Percentiles rank a stretch among this genome's conserved stretches.
These are phyloP conservation scores for Mrakia frigida DNA, from an alignment of 768 basidiomycete species.

Conservation along the genomic window DNA sequence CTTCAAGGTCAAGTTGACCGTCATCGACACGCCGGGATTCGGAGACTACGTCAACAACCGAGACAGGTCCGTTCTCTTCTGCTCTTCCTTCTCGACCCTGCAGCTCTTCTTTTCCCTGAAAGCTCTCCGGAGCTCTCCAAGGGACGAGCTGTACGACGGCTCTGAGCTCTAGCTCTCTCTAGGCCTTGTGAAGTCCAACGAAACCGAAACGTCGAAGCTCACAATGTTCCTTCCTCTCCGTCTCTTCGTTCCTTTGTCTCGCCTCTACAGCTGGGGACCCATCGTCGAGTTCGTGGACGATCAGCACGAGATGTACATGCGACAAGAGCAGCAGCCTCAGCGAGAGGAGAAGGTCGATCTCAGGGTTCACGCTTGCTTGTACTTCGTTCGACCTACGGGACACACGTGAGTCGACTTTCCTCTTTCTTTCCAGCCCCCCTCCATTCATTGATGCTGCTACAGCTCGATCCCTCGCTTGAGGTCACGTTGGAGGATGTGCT, in stretches of 20 bases:
- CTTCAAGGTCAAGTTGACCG: constrained; percentile 98
- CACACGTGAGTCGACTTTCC: constrained; percentile 70
- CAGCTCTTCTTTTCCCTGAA: too few species aligned
- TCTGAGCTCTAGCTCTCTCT: too few species aligned
- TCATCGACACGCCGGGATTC: constrained; percentile 98
- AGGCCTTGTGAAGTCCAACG: not conserved
- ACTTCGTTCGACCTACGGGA: constrained; percentile 93
- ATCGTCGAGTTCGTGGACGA: constrained; percentile 98
- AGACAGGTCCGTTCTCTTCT: constrained; percentile 55
- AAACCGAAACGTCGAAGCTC: not conserved
- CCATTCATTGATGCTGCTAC: too few species aligned
- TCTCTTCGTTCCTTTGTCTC: not conserved
- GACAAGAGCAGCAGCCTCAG: constrained; percentile 98
- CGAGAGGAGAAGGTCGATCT: constrained; percentile 89
- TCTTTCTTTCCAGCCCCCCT: not conserved
- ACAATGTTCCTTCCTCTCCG: not conserved
- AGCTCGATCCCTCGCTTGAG: too few species aligned
- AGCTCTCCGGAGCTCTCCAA: not conserved
- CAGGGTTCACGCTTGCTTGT: constrained; percentile 91
- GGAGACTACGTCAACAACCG: constrained; percentile 99
- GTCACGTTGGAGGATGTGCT: too few species aligned
- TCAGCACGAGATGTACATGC: constrained; percentile 91
- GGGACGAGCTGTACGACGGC: too few species aligned
- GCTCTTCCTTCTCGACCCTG: constrained; percentile 11
- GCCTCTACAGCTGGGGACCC: constrained; percentile 64